These are phyloP conservation scores for Parmelia sp. DNA, from an alignment of 495 filamentous ascomycete species.

Conservation along the genomic window DNA sequence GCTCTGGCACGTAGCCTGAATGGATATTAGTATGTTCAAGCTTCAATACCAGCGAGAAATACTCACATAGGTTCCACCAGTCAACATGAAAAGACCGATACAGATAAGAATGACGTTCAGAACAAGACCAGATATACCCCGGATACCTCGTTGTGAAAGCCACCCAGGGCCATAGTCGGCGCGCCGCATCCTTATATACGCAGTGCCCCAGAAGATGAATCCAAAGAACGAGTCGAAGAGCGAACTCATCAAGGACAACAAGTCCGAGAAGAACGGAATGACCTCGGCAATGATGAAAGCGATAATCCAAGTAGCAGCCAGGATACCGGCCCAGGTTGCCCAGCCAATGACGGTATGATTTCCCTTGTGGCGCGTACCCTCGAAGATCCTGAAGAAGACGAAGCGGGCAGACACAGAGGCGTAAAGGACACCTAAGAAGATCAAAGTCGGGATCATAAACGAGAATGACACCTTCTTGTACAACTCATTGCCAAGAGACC, in stretches of 20 bases:
- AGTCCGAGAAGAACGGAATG: conserved; percentile 83
- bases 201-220: conserved; percentile 90
- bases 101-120: conserved; percentile 65
- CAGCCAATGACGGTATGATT: conserved; percentile 78
- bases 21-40: conserved; percentile 5
- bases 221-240: conserved; percentile 91
- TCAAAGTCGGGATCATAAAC: conserved; percentile 88
- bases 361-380: conserved; percentile 66
- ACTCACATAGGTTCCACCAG: conserved; percentile 73
- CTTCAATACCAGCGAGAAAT: not conserved
- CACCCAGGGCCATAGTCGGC: conserved; percentile 60
- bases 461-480: conserved; percentile 82
- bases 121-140: conserved; percentile 54
- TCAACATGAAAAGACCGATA: conserved; percentile 69
- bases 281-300: conserved; percentile 84
- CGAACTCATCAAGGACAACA: conserved; percentile 79
- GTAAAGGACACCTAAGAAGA: conserved; percentile 83
- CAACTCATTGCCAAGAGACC: conserved; percentile 59
- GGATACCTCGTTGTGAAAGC: conserved; percentile 50
- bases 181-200: conserved; percentile 74
- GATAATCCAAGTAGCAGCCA: conserved; percentile 64
- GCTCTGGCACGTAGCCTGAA: conserved; percentile 51
- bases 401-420: conserved; percentile 83
- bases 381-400: conserved; percentile 78
- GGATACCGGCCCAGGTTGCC: conserved; percentile 67